Evolutionary conservation across 2,329 filamentous ascomycete species (phyloP), one percentile per base, ranked within the genome.

Genomic region (Stagonosporopsis cucurbitacearum): DNA sequence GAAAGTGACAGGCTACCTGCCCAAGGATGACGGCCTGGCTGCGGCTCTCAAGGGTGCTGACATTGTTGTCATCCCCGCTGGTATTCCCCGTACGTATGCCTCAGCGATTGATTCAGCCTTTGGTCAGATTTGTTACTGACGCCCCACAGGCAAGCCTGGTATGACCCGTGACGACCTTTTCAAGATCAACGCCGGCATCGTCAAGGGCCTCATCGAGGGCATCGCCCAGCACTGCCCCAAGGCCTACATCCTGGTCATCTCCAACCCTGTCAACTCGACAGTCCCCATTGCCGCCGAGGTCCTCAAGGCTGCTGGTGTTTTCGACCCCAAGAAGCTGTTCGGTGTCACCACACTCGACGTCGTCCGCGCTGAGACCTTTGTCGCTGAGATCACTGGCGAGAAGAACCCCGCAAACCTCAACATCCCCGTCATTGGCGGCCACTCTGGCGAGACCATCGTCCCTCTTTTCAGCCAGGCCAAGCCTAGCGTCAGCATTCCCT

Each of bases 111-210:
- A 22, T 19, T 37, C 49, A 22, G 25, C 26, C n/a, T 42, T 42
- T 50, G 46, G 23, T 42, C 46, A 36, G 50, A 13, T 30, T 42
- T 26, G 42, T 37, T 37, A 46, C 63, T 73, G 45, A 74, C 41
- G n/a, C 20, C 26, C n/a, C 57, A 56, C 64, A 97, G 94, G 94
- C 81, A 98, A 98, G 86, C 95, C 95, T 71, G 95, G 95, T 73
- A 99, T 99, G 95, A 97, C 91, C 79, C 92, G 95, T 82, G 95
- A 99, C 73, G 95, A 98, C 77, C 91, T 99, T 57, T 99, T 99
- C 90, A 97, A 97, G 83, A 96, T 97, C 85, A 99, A 99, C 79
- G 95, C 95, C 59, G 91, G 93, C 71, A 99, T 99, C 75, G 95
- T 99, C 75, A 92, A 95, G 81, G 92, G 91, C 69, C 85, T 99